Evolutionary conservation across 768 basidiomycete species (phyloP).

Genomic region (Steccherinum ochraceum): DNA sequence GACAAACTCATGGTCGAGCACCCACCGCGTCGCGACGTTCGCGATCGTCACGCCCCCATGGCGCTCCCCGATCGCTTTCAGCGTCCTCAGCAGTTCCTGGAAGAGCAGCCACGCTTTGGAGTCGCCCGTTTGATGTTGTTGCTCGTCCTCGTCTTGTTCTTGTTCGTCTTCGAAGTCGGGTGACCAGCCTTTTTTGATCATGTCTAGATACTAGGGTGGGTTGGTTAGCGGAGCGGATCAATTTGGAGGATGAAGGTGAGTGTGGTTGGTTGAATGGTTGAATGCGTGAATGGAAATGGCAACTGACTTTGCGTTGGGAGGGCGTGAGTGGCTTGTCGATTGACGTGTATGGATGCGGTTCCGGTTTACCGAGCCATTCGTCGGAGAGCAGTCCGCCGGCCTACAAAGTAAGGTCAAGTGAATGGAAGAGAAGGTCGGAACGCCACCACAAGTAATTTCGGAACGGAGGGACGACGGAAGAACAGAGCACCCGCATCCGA

Average conservation of each 20-base stretch:
- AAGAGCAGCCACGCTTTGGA: slow-evolving; percentile 81
- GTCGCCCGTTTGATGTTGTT: too few species aligned
- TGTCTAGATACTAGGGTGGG: slow-evolving; percentile 85
- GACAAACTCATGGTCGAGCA: slow-evolving; percentile 70
- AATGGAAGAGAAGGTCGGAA: slow-evolving; percentile 1
- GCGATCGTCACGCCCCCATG: slow-evolving; percentile 64
- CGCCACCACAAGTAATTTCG: background rate
- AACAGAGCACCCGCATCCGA: background rate
- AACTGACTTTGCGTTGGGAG: slow-evolving; percentile 71
- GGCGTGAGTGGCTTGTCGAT: slow-evolving; percentile 52
- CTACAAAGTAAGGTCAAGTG: too few species aligned
- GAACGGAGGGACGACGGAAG: too few species aligned
- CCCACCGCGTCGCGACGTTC: slow-evolving; percentile 79
- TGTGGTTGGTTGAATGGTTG: background rate
- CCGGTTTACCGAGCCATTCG: slow-evolving; percentile 59
- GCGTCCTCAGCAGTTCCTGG: slow-evolving; percentile 52
- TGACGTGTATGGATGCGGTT: slow-evolving; percentile 62
- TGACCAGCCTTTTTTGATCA: slow-evolving; percentile 77
- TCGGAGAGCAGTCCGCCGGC: slow-evolving; percentile 82
- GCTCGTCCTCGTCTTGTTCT: too few species aligned
- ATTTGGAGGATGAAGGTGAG: background rate
- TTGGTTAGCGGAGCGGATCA: background rate
- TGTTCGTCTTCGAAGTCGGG: too few species aligned
- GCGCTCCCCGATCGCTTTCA: slow-evolving; percentile 60
- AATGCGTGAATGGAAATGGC: too few species aligned